These are phyloP conservation scores for Lanmaoa pseudosensibilis DNA, from an alignment of 768 basidiomycete genomes.

Conservation along the genomic window DNA sequence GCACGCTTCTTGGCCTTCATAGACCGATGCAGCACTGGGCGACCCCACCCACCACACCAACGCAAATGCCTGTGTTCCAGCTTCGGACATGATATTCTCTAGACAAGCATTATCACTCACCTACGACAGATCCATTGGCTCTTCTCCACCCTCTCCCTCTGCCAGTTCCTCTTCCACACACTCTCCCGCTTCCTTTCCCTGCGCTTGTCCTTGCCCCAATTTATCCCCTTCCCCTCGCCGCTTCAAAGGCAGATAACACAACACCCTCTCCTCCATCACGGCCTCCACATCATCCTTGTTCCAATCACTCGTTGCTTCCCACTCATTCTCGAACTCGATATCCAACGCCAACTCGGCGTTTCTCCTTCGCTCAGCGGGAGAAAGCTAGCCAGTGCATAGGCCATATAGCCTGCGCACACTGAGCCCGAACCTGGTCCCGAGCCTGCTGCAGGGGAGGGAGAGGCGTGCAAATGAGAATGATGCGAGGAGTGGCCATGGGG, in stretches of 20 bases:
- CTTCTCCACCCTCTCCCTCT: conserved; percentile 42
- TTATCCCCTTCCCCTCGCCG: neutral
- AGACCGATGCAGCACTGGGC: neutral
- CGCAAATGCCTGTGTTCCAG: neutral
- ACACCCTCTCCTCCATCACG: conserved; percentile 61
- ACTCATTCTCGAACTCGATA: conserved; percentile 86
- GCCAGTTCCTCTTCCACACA: conserved; percentile 4
- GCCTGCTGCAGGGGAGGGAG: neutral
- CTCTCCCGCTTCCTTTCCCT: neutral
- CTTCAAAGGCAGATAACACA: conserved; percentile 56
- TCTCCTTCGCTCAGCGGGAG: conserved; percentile 41
- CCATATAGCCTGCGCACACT: neutral
- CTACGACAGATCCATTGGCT: conserved; percentile 41
- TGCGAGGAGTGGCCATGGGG: neutral
- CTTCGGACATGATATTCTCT: neutral
- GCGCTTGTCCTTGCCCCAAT: neutral
- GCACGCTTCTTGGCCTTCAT: too few relatives aligned
- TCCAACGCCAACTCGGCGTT: conserved; percentile 57
- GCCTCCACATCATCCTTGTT: conserved; percentile 87
- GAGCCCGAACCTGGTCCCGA: too few relatives aligned
- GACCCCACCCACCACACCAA: neutral
- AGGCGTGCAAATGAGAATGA: neutral
- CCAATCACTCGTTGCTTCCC: conserved; percentile 89
- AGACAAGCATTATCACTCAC: neutral
- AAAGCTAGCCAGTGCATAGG: conserved; percentile 26